phyloP scores from a whole-genome alignment of 2,329 filamentous ascomycete species.

The Hypomyces perniciosus region DNA sequence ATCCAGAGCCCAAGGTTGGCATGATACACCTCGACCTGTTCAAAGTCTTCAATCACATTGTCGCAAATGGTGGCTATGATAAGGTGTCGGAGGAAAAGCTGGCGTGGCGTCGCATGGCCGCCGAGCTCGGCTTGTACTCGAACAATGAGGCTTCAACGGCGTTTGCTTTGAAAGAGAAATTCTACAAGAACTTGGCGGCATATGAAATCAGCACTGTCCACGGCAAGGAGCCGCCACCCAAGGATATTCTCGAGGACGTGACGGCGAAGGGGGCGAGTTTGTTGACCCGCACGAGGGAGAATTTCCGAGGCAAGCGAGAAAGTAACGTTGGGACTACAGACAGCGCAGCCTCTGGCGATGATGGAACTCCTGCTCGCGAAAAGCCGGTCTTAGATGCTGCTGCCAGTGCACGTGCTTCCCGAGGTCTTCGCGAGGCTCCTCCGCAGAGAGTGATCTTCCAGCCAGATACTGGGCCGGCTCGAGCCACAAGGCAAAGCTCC shows the following conservation, averaged over 20 bases:
- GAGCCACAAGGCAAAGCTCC: slow-evolving; percentile 55
- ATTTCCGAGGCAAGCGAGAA: slow-evolving; percentile 52
- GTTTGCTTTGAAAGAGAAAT: slow-evolving; percentile 79
- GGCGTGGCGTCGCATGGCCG: slow-evolving; percentile 74
- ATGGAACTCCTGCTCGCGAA: slow-evolving; percentile 53
- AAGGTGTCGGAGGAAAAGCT: slow-evolving; percentile 77
- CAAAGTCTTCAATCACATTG: slow-evolving; percentile 72
- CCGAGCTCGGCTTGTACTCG: slow-evolving; percentile 68
- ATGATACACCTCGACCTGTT: slow-evolving; percentile 69
- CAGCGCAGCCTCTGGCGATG: slow-evolving; percentile 53
- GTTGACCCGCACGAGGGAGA: slow-evolving; percentile 72
- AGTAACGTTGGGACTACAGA: slow-evolving; percentile 48
- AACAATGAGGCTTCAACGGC: slow-evolving; percentile 76
- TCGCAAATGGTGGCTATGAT: slow-evolving; percentile 77
- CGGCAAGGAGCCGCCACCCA: slow-evolving; percentile 75
- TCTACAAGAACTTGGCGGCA: slow-evolving; percentile 83
- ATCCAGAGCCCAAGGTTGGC: slow-evolving; percentile 76
- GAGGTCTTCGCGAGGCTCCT: slow-evolving; percentile 73
- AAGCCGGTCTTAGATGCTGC: slow-evolving; percentile 45
- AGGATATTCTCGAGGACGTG: slow-evolving; percentile 80
- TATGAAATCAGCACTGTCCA: slow-evolving; percentile 79
- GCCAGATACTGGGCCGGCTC: slow-evolving; percentile 63
- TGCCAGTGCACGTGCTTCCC: slow-evolving; percentile 52
- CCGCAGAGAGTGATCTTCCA: slow-evolving; percentile 80
- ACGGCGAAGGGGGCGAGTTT: slow-evolving; percentile 79